Percentiles rank a stretch among this genome's conserved stretches.
These are phyloP conservation scores for Westerdykella ornata DNA, from an alignment of 2,329 filamentous ascomycete genomes.

Conservation along the genomic window DNA sequence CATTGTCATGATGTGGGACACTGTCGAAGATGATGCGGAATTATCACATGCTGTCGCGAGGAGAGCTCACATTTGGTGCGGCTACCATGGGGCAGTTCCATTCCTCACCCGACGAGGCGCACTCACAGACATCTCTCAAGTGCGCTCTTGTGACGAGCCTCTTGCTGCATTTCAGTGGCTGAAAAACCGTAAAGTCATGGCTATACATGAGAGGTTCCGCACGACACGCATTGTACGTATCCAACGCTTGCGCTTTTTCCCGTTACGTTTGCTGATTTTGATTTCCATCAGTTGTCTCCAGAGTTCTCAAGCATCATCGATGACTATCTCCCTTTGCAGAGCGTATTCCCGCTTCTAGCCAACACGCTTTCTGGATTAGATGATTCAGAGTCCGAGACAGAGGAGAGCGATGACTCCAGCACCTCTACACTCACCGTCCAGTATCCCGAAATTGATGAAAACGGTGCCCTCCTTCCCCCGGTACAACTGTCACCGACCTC, in stretches of 20 bases:
- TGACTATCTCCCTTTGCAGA: constrained; percentile 25
- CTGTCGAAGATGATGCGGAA: constrained; percentile 27
- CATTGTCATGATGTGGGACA: constrained; percentile 37
- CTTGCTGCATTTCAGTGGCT: constrained; percentile 36
- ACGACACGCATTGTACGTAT: constrained; percentile 23
- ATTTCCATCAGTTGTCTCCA: constrained; percentile 18
- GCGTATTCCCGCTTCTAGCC: constrained; percentile 22
- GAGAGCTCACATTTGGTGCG: constrained; percentile 34
- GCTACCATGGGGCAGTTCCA: constrained; percentile 31
- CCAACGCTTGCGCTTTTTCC: not conserved
- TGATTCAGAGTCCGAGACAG: constrained; percentile 12
- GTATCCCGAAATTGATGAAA: constrained; percentile 30
- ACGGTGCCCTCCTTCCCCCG: constrained; percentile 18
- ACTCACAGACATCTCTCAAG: constrained; percentile 19
- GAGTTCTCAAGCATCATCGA: constrained; percentile 28
- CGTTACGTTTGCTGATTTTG: not conserved
- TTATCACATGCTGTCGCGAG: constrained; percentile 33
- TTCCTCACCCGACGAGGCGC: constrained; percentile 24
- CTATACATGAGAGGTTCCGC: constrained; percentile 31
- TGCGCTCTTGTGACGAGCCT: constrained; percentile 26
- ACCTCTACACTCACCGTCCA: constrained; percentile 28
- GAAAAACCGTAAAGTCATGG: constrained; percentile 33
- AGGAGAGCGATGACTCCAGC: constrained; percentile 21
- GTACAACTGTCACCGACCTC: constrained; percentile 15
- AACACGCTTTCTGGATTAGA: constrained; percentile 24